phyloP scores from a whole-genome alignment of 139 green algal species.

The Pleodorina starrii region DNA sequence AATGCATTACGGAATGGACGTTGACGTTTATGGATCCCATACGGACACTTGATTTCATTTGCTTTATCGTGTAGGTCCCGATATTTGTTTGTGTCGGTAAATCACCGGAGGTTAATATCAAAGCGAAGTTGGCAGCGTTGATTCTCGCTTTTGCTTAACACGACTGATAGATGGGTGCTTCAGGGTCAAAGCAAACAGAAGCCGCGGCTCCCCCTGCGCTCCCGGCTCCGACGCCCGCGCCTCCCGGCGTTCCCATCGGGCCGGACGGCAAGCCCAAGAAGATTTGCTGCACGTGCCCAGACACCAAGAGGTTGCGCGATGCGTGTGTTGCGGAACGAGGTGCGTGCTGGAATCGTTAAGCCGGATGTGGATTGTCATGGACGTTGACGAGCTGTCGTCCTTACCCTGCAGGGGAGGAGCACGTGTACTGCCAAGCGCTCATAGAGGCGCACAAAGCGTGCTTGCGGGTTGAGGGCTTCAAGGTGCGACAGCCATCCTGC shows the following conservation, averaged over 20 bases:
- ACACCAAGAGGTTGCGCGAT: slow-evolving; percentile 83
- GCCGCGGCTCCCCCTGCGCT: not conserved
- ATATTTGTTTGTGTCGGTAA: too few species aligned
- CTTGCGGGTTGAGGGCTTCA: slow-evolving; percentile 91
- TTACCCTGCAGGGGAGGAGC: slow-evolving; percentile 80
- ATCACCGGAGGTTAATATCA: too few species aligned
- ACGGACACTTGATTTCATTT: not conserved
- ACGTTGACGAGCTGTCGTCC: too few species aligned
- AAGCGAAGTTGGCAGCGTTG: too few species aligned
- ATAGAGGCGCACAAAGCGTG: slow-evolving; percentile 96
- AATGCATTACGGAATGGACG: not conserved
- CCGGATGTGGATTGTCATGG: too few species aligned
- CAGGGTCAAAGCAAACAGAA: not conserved
- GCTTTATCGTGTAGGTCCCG: not conserved
- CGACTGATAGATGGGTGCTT: not conserved
- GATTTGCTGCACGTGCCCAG: slow-evolving; percentile 96
- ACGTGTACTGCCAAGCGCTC: slow-evolving; percentile 77
- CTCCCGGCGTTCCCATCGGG: slow-evolving; percentile 46
- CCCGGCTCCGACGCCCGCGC: slow-evolving; percentile 20
- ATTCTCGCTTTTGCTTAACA: too few species aligned
- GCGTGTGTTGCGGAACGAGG: slow-evolving; percentile 56
- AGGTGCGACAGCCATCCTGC: too few species aligned
- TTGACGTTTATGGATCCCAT: not conserved
- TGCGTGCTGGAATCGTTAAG: slow-evolving; percentile 17
- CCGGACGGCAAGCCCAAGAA: slow-evolving; percentile 77